Evolutionary conservation across 805 yeast genomes (phyloP), one percentile per base, ranked within the genome.

Genomic region (Kuraishia floccosa): DNA sequence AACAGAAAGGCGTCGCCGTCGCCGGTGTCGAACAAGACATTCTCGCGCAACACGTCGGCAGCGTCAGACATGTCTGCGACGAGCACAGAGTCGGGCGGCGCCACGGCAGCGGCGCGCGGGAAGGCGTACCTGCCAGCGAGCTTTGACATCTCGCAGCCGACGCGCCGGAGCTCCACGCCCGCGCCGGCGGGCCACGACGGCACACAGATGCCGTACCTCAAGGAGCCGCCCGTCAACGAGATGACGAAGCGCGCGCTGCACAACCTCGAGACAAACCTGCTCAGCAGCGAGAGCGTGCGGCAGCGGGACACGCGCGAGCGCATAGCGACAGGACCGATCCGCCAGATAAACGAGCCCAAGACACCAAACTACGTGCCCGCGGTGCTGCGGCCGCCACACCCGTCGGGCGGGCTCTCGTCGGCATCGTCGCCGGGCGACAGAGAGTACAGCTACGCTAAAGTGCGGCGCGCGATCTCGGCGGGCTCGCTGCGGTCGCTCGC

Each of bases 341-440:
- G 58, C 36, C 73, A 66, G 37, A 64, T 69, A 24, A 64, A 68
- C 41, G 63, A 60, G 35, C 57, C 60, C 26, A 56, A 60, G 34
- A 66, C 65, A 29, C 69, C 72, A 4, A 47, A 65, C 35, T 59
- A 65, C 42, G 50, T 63, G 2, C 77, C 77, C 4, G 71, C 75
- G 2, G 76, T 69, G 11, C 53, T 70, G 32, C 47, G 76, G 20
- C 71, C 72, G 8, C 31, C 35, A 9, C 14, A 30, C 20, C 25
- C 18, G 24, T 26, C 21, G 15, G 18, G 17, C 7, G 20, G 20
- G 4, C 15, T 17, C 8, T 29, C 31, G 11, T 29, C 31, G n/a
- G 25, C 28, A 5, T 13, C 20, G 12, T 14, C 18, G 28, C 28
- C 28, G 12, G 17, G 16, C 28, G 17, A 26, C 17, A 12, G 19